Percentiles rank a stretch among this genome's conserved stretches.
These are phyloP conservation scores for Cadophora sp. DNA, from an alignment of 2,329 filamentous ascomycete genomes.

Conservation along the genomic window DNA sequence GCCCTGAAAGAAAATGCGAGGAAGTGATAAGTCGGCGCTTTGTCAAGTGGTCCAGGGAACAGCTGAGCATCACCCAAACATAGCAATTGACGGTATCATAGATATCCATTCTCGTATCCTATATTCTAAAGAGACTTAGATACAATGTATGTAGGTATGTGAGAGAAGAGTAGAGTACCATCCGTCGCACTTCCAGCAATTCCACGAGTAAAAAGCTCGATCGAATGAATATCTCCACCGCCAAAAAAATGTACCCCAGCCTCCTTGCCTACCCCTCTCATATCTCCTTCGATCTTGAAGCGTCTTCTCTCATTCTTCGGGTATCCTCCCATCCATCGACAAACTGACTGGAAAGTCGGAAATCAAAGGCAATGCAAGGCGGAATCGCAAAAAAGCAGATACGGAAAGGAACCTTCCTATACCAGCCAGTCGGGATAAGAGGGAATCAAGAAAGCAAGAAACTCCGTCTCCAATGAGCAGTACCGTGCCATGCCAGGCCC, in stretches of 20 bases:
- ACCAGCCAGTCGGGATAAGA: background rate
- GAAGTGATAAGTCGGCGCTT: no score
- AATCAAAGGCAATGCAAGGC: background rate
- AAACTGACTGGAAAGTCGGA: background rate
- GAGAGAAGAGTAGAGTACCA: background rate
- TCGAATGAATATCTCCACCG: slow-evolving; percentile 4
- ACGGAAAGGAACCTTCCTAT: background rate
- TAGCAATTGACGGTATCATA: slow-evolving; percentile 13
- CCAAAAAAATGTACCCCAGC: slow-evolving; percentile 1
- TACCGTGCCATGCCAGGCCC: background rate
- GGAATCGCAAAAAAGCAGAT: background rate
- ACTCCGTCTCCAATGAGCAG: slow-evolving; percentile 1
- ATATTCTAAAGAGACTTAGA: slow-evolving; percentile 6
- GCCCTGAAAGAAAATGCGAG: no score
- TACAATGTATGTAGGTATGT: background rate
- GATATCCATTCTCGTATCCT: slow-evolving; percentile 22
- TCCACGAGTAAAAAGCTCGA: background rate
- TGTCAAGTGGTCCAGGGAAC: no score
- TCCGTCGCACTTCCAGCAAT: background rate
- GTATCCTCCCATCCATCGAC: background rate
- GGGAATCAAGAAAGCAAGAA: background rate
- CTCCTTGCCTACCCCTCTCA: background rate
- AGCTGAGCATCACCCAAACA: no score
- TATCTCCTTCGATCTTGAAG: background rate
- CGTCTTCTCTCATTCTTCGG: background rate